Percentiles rank a stretch among this genome's conserved stretches.
phyloP scores from a whole-genome alignment of 345 rosid species.

The Acer campestre region DNA sequence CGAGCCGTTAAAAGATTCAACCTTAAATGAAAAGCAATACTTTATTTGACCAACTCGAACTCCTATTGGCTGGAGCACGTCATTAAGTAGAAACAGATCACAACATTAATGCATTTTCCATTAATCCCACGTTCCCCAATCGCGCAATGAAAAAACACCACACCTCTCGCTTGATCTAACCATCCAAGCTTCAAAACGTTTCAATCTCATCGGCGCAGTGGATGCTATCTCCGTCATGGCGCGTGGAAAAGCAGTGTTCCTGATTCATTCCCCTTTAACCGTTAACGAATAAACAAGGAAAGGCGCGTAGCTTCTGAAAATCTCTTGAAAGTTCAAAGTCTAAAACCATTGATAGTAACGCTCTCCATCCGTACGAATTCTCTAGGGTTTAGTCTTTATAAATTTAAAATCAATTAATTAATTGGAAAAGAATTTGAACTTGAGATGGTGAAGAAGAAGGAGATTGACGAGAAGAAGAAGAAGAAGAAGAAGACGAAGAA shows the following conservation, averaged over 20 bases:
- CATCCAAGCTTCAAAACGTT: background rate
- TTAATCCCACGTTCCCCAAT: conserved; percentile 16
- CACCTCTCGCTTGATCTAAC: background rate
- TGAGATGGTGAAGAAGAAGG: conserved; percentile 35
- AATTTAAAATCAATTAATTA: background rate
- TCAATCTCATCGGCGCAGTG: background rate
- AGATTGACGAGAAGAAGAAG: background rate
- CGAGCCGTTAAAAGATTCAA: no score
- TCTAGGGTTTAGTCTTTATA: background rate
- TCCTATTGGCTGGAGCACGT: conserved; percentile 47
- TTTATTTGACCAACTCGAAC: background rate
- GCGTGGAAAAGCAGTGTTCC: background rate
- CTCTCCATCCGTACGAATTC: no score
- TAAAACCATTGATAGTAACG: no score
- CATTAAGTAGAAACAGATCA: conserved; percentile 19
- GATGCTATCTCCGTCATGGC: background rate
- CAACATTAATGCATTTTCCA: conserved; percentile 8
- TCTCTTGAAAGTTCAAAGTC: background rate
- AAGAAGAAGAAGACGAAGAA: conserved; percentile 18
- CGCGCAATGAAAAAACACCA: conserved; percentile 8
- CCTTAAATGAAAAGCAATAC: no score
- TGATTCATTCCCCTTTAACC: background rate
- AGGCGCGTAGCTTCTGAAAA: conserved; percentile 10
- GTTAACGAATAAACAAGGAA: background rate
- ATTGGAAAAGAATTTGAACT: conserved; percentile 15